These are phyloP conservation scores for Candida jianshihensis DNA, from an alignment of 805 yeast genomes.

Conservation along the genomic window DNA sequence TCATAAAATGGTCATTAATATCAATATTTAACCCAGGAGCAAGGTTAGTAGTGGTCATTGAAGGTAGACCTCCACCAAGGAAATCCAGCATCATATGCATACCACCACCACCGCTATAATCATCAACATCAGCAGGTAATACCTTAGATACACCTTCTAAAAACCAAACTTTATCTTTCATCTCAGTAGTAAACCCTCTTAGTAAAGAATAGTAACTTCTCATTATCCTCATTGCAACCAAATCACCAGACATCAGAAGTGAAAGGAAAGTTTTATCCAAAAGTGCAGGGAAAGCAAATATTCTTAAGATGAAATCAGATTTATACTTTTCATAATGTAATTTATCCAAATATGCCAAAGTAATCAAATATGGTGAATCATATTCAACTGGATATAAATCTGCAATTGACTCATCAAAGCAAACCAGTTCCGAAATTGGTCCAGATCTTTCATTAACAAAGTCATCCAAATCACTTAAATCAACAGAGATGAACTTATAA, in stretches of 20 bases:
- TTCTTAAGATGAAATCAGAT: constrained; percentile 77
- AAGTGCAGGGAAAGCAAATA: constrained; percentile 90
- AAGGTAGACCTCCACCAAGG: constrained; percentile 60
- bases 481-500: constrained; percentile 72
- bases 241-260: constrained; percentile 75
- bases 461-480: constrained; percentile 83
- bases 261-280: constrained; percentile 76
- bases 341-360: constrained; percentile 80
- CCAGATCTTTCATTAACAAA: constrained; percentile 30
- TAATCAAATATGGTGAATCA: constrained; percentile 80
- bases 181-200: constrained; percentile 74
- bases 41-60: constrained; percentile 37
- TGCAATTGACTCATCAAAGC: constrained; percentile 80
- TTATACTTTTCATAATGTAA: constrained; percentile 75
- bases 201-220: constrained; percentile 78
- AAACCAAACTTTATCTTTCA: constrained; percentile 90
- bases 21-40: constrained; percentile 22
- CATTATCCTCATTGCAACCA: constrained; percentile 86
- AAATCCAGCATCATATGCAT: constrained; percentile 90
- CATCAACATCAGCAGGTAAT: constrained; percentile 86
- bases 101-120: constrained; percentile 85
- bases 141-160: constrained; percentile 86
- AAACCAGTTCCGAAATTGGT: constrained; percentile 50
- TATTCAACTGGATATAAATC: constrained; percentile 83
- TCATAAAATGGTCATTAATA: constrained; percentile 23